Evolutionary conservation across 768 basidiomycete species (phyloP).

Genomic region (Suillus subaureus): DNA sequence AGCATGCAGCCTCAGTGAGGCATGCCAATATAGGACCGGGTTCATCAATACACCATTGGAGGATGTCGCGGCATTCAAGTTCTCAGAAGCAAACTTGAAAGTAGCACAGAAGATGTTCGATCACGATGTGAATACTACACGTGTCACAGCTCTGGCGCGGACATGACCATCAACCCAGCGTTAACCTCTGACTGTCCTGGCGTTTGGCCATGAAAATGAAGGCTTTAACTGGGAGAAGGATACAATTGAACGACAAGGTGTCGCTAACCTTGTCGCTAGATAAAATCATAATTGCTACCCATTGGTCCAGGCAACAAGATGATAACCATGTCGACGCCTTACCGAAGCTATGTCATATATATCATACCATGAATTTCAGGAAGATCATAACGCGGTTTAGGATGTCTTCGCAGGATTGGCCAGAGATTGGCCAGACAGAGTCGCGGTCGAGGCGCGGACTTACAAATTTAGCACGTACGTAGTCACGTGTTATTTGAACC

Average conservation of each 20-base stretch:
- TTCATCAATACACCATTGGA: not conserved
- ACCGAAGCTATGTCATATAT: not conserved
- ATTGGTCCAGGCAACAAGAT: not conserved
- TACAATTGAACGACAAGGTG: not conserved
- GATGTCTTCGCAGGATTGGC: not conserved
- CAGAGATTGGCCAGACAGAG: not conserved
- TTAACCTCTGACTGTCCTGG: not conserved
- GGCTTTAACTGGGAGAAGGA: not conserved
- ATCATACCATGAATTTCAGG: not conserved
- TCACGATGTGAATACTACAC: not conserved
- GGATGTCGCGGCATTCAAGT: not conserved
- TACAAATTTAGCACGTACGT: not conserved
- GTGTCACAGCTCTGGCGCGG: not conserved
- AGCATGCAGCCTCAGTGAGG: not conserved
- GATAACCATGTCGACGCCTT: not conserved
- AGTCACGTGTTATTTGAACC: not conserved
- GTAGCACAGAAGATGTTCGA: not conserved
- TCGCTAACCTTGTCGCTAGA: too few relatives aligned
- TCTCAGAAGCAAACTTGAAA: constrained; percentile 4
- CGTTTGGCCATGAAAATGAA: not conserved
- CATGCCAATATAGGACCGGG: not conserved
- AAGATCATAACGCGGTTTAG: not conserved
- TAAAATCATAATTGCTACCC: not conserved
- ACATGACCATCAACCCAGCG: not conserved
- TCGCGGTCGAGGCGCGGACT: not conserved